Base-by-base conservation (phyloP, 129 eudicot genomes). In the Helianthus tuberosus region DNA sequence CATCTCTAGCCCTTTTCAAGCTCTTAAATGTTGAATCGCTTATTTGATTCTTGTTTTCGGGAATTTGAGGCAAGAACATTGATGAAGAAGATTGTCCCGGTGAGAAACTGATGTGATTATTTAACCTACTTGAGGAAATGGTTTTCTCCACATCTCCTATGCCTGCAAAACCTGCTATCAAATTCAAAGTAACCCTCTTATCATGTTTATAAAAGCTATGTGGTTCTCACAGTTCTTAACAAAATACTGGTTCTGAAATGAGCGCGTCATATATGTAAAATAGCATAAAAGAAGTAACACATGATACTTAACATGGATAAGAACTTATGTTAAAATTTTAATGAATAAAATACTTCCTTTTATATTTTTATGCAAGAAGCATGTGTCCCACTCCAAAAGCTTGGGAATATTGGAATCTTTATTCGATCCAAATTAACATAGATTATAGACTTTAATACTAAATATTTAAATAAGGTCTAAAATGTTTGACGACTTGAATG, bases 1-100 rank as follows among this genome's bases (percentile, higher is more conserved):
- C 90, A 16, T 86, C 91, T 65, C 84, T 81, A 48, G 74, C 75
- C 67, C 95, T 81, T 59, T 91, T 89, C 72, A 84, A 78, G 71
- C 61, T 52, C 47, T 52, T 80, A 76, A 84, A 84, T n/a, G 82
- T 59, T 25, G 97, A 77, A 73, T 83, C 84, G 27, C 79, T 84
- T 86, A 41, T 73, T 68, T 85, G 83, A 13, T 68, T 77, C 13
- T 67, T 64, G 54, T 73, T 76, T 65, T 84, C 89, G 0, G 85
- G 68, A 53, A 86, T 82, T 81, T 77, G 85, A 43, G 91, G 89
- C 79, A 79, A 79, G 85, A 81, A 80, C 80, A 80, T 65, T 11
- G 87, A 62, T 46, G 82, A 50, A 6, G 85, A 47, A 46, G 89
- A 78, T 55, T 59, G 77, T 46, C 69, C 81, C 3, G 91, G 68